phyloP scores from a whole-genome alignment of 192 early-diverging fungal genomes.

The Dissophora ornata region DNA sequence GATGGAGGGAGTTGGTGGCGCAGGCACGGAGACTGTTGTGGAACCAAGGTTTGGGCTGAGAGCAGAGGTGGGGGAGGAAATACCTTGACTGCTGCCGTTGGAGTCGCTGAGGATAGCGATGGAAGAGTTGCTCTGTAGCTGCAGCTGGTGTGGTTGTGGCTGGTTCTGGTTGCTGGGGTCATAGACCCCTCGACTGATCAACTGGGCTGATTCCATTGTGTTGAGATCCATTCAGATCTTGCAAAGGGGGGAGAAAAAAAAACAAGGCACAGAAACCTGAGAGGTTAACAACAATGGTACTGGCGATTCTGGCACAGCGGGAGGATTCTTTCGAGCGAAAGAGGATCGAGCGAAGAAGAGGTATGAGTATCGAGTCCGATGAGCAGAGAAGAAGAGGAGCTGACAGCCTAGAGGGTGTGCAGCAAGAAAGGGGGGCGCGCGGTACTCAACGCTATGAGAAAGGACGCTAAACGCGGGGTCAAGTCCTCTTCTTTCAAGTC shows the following conservation, averaged over 20 bases:
- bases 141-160: neutral
- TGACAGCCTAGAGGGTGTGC: too few relatives aligned
- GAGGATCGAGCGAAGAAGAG: too few relatives aligned
- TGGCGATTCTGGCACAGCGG: too few relatives aligned
- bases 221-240: neutral
- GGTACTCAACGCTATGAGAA: too few relatives aligned
- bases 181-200: constrained; percentile 9
- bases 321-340: too few relatives aligned
- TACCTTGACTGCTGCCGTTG: neutral
- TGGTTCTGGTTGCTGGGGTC: constrained; percentile 16
- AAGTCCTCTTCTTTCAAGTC: too few relatives aligned
- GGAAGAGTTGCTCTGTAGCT: neutral
- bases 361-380: too few relatives aligned
- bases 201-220: constrained; percentile 1
- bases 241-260: neutral
- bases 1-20: neutral
- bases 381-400: too few relatives aligned
- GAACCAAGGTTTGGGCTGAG: constrained; percentile 20
- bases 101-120: neutral
- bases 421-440: too few relatives aligned
- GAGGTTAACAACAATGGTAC: too few relatives aligned
- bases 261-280: neutral
- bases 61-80: neutral
- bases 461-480: too few relatives aligned
- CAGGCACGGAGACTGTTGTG: neutral